Evolutionary conservation across 306 rosid genomes (phyloP), one percentile per base, ranked within the genome.

Genomic region (Sophora flavescens): DNA sequence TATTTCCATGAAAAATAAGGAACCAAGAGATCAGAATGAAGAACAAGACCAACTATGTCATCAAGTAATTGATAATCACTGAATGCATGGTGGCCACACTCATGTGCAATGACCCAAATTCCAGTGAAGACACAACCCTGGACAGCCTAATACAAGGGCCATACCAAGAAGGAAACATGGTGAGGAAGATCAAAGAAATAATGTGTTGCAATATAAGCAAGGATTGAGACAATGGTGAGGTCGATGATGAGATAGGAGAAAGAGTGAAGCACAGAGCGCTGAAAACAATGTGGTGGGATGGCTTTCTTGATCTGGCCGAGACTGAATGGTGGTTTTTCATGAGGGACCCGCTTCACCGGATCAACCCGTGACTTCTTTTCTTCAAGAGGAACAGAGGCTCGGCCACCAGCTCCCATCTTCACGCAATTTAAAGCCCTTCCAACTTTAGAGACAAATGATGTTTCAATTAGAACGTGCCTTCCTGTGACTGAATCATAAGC

Each of bases 1-100:
- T 93, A 89, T 22, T 93, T 93, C 98, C 96, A 93, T 2, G 96
- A 93, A 45, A 93, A 91, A 76, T 91, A 93, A 0, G 96, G 95
- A 14, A 91, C 95, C 0, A 93, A 73, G 4, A 93, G 91, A 3
- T 11, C 26, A 0, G 98, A 93, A 57, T 93, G 98, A 69, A 91
- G 88, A 63, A 91, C 11, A 0, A 93, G 69, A 15, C 96, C 98
- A 3, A 91, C 90, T 0, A 71, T 50, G 67, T 93, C 98, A 44
- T 93, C 98, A 0, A 93, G 84, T 93, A 88, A 89, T 45, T 87
- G 91, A 54, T 87, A 79, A 38, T 90, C 88, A 7, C 96, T 93
- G 32, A 93, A 93, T 0, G 84, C 81, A 7, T 75, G 84, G 28
- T 81, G 84, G 28, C 84, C 84, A 13, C 84, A 75, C 18, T 91